Evolutionary conservation across 2,329 filamentous ascomycete genomes (phyloP).

Genomic region (Aciculosporium take): DNA sequence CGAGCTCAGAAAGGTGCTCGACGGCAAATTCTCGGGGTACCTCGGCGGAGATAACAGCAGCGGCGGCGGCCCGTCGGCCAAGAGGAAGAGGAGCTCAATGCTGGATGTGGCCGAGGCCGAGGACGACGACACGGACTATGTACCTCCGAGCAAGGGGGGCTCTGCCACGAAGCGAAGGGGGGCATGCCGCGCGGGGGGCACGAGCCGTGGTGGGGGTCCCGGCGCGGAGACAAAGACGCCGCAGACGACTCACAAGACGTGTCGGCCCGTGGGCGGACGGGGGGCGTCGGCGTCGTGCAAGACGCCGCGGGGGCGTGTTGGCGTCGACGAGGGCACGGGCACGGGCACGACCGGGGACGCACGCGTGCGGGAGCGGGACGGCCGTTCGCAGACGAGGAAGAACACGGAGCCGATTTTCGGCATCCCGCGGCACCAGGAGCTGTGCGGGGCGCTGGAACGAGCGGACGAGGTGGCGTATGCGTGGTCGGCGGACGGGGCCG

Average conservation of each 20-base stretch:
- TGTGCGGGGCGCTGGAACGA: slow-evolving; percentile 5
- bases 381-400: slow-evolving; percentile 5
- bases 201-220: too few species aligned
- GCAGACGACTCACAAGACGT: neutral
- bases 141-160: neutral
- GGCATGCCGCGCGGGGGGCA: neutral
- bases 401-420: slow-evolving; percentile 11
- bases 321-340: neutral
- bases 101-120: neutral
- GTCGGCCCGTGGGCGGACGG: too few species aligned
- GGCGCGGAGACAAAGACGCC: neutral
- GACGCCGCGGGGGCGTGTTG: neutral
- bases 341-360: too few species aligned
- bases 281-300: too few species aligned
- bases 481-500: slow-evolving; percentile 13
- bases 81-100: neutral
- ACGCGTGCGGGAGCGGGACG: neutral
- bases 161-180: slow-evolving; percentile 2
- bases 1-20: neutral
- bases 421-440: slow-evolving; percentile 8
- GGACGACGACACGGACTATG: slow-evolving; percentile 4
- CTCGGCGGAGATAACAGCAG: neutral
- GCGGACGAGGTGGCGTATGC: slow-evolving; percentile 9
- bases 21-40: neutral
- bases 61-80: neutral